These are phyloP conservation scores for Boletales sp. DNA, from an alignment of 768 basidiomycete genomes.

Conservation along the genomic window DNA sequence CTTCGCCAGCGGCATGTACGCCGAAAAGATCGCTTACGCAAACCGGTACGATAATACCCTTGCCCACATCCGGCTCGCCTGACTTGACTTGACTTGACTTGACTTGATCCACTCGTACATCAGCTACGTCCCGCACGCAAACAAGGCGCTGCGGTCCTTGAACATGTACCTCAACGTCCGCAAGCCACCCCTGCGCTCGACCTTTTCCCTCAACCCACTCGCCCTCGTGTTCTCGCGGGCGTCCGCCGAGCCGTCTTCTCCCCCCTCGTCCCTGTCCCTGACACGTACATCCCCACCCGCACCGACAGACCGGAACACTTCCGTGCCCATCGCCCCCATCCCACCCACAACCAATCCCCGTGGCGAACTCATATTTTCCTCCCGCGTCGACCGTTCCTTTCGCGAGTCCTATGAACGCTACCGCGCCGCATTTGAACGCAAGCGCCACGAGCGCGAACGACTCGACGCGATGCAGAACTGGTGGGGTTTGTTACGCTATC, in stretches of 20 bases:
- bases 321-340: conserved; percentile 59
- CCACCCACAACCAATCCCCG: conserved; percentile 87
- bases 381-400: conserved; percentile 76
- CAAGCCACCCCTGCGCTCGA: conserved; percentile 65
- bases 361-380: conserved; percentile 95
- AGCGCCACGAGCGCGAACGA: conserved; percentile 62
- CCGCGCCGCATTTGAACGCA: conserved; percentile 79
- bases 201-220: conserved; percentile 42
- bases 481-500: conserved; percentile 27
- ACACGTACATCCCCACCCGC: conserved; percentile 30
- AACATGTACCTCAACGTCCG: conserved; percentile 98
- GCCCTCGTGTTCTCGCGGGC: conserved; percentile 34
- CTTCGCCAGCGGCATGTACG: conserved; percentile 95
- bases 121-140: conserved; percentile 96
- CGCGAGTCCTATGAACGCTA: conserved; percentile 92
- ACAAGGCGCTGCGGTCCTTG: conserved; percentile 84
- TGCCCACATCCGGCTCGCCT: not conserved
- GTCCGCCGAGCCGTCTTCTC: conserved; percentile 10
- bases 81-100: too few relatives aligned
- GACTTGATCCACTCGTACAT: not conserved
- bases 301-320: conserved; percentile 40
- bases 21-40: conserved; percentile 94
- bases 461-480: conserved; percentile 29
- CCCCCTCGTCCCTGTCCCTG: conserved; percentile 15
- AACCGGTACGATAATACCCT: conserved; percentile 65